Evolutionary conservation across 1,284 basidiomycete genomes (phyloP), one percentile per base, ranked within the genome.

Genomic region (Cryptococcus sp.): DNA sequence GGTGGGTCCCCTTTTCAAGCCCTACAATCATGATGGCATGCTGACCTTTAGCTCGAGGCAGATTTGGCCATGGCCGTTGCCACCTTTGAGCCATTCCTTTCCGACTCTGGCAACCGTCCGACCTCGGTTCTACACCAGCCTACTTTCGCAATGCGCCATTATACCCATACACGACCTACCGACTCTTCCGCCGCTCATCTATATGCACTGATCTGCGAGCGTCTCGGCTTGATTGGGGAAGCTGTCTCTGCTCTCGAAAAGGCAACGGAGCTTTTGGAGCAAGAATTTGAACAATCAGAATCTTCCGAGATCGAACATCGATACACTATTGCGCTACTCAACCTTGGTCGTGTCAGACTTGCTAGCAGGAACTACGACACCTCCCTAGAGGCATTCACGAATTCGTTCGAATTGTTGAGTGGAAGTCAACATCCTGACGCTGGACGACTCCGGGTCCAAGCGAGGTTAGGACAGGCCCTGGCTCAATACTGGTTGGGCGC

Each of bases 231-330:
- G 47, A 64, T 80, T 19, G 82, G 84, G 14, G 78, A 83, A 25
- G 88, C 85, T 1, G 78, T 84, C 34, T 79, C 87, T 19, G 74
- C 79, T n/a, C 81, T 82, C 37, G 83, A 87, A 3, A 39, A 46
- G 5, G 70, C 73, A 2, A 86, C 89, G 4, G 56, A 74, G 1
- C 78, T 93, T 13, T 78, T 98, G 21, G 96, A 98, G 73, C 80
- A 84, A 2, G 80, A 83, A 25, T 99, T 97, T 72, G 96, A 98
- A 70, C 83, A 85, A 48, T 82, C 82, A 1, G 96, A 99, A 69
- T 86, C 88, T 46, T 67, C 83, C 0, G 75, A 79, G 18, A 82
- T 89, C 16, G 94, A 97, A 69, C 76, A 79, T 23, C 83, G 83
- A 55, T 99, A 88, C 69, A 83, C 83, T 7, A 82, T 92, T 28